Percentiles rank a stretch among this genome's conserved stretches.
These are phyloP conservation scores for Kandelia obovata DNA, from an alignment of 345 rosid species.

Conservation along the genomic window DNA sequence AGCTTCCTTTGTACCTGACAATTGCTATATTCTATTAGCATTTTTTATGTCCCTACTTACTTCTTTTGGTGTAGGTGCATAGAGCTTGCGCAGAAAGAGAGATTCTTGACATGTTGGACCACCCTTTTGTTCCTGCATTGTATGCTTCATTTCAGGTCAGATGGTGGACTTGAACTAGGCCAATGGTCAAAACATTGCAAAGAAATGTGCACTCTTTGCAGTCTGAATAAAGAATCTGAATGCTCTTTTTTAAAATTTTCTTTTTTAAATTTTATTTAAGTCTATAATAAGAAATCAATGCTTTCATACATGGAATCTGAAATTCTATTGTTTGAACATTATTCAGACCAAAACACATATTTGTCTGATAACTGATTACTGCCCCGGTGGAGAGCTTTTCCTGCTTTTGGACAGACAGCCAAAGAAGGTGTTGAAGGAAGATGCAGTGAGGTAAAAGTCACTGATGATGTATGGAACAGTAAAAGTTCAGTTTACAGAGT, in stretches of 20 bases:
- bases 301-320: background rate
- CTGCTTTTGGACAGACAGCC: constrained; percentile 84
- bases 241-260: background rate
- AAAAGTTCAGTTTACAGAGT: background rate
- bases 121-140: constrained; percentile 94
- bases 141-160: constrained; percentile 96
- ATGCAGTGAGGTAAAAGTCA: constrained; percentile 66
- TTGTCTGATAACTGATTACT: constrained; percentile 92
- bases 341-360: constrained; percentile 92
- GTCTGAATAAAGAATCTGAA: background rate
- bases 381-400: constrained; percentile 93
- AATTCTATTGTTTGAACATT: constrained; percentile 18
- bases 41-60: background rate
- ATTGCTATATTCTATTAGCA: background rate
- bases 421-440: constrained; percentile 78
- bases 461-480: background rate
- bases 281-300: background rate
- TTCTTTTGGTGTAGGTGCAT: constrained; percentile 57
- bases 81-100: constrained; percentile 97
- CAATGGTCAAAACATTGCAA: background rate
- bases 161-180: background rate
- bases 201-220: constrained; percentile 1
- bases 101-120: constrained; percentile 91
- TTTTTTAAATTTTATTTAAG: background rate
- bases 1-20: background rate